A percentile compares a stretch with the other conserved stretches of the same genome.
phyloP scores from a whole-genome alignment of 805 yeast species.

The Metschnikowia colocasiae region DNA sequence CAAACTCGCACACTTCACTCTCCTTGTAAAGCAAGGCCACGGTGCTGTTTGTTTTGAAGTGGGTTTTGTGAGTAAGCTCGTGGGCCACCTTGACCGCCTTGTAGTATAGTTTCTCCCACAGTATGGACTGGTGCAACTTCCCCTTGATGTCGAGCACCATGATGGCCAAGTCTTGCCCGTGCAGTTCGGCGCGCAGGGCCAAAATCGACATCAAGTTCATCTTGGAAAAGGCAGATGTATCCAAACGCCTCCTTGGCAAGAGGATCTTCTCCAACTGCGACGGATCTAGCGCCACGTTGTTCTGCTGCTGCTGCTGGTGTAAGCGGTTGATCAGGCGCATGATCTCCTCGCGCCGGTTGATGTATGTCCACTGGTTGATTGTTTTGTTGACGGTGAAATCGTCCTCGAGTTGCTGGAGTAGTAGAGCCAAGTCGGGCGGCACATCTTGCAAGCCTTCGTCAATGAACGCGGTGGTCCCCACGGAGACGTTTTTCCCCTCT shows the following conservation, averaged over 20 bases:
- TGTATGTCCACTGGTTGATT: constrained; percentile 47
- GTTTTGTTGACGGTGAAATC: constrained; percentile 39
- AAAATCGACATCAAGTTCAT: constrained; percentile 70
- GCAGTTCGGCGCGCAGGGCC: constrained; percentile 64
- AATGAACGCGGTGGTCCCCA: constrained; percentile 14
- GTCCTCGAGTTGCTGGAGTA: constrained; percentile 40
- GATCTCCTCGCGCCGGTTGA: constrained; percentile 43
- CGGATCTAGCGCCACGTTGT: constrained; percentile 26
- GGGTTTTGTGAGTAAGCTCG: constrained; percentile 67
- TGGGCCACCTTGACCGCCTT: constrained; percentile 87
- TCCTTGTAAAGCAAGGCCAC: constrained; percentile 82
- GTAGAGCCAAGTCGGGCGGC: constrained; percentile 44
- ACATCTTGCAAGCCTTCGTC: constrained; percentile 29
- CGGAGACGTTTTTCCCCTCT: constrained; percentile 7
- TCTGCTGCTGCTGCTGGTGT: constrained; percentile 30
- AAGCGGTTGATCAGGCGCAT: constrained; percentile 34
- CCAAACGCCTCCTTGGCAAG: constrained; percentile 50
- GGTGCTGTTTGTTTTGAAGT: constrained; percentile 75
- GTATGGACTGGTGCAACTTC: constrained; percentile 67
- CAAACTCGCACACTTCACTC: constrained; percentile 79
- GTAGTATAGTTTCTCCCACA: constrained; percentile 86
- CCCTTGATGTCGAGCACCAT: constrained; percentile 72
- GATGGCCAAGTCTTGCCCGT: constrained; percentile 64
- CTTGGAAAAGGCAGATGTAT: constrained; percentile 23
- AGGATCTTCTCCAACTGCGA: constrained; percentile 54